Percentiles rank a stretch among this genome's conserved stretches.
Evolutionary conservation across 2,329 filamentous ascomycete genomes (phyloP).

Genomic region (Hymenotorrendiella dingleyae): DNA sequence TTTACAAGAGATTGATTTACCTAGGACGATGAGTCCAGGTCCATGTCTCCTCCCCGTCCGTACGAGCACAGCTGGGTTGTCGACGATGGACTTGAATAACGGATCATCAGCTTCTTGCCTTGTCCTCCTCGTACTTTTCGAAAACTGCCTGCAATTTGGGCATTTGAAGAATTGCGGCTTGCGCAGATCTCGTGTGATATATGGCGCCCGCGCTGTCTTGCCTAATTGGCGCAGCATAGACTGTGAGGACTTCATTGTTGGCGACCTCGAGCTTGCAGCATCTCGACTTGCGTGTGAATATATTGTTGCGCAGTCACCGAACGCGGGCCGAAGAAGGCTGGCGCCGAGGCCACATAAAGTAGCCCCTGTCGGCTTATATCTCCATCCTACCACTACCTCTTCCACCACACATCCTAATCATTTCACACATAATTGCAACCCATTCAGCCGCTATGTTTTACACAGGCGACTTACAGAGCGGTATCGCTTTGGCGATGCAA

Average conservation of each 20-base stretch:
- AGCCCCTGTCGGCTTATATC: too few relatives aligned
- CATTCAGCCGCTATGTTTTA: conserved; percentile 64
- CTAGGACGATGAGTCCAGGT: conserved; percentile 71
- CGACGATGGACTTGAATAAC: conserved; percentile 77
- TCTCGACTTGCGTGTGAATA: too few relatives aligned
- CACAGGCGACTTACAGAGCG: conserved; percentile 70
- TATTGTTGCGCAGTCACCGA: not conserved
- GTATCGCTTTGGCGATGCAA: conserved; percentile 69
- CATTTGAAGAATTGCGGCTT: conserved; percentile 12
- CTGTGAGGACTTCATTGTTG: conserved; percentile 17
- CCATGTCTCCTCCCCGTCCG: conserved; percentile 69
- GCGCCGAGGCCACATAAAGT: not conserved
- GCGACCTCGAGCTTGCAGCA: not conserved
- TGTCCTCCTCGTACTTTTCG: conserved; percentile 16
- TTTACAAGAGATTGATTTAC: conserved; percentile 35
- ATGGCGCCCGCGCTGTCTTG: too few relatives aligned
- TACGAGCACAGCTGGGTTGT: conserved; percentile 77
- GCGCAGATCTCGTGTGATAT: conserved; percentile 2
- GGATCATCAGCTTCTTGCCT: conserved; percentile 58
- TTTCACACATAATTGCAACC: too few relatives aligned
- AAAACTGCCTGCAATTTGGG: conserved; percentile 24
- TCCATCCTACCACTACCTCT: too few relatives aligned
- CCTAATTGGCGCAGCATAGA: conserved; percentile 12
- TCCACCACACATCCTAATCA: too few relatives aligned
- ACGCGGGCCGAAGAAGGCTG: not conserved